Percentiles rank a stretch among this genome's conserved stretches.
Conservation (phyloP, 768 basidiomycete species). For the Panus rudis region DNA sequence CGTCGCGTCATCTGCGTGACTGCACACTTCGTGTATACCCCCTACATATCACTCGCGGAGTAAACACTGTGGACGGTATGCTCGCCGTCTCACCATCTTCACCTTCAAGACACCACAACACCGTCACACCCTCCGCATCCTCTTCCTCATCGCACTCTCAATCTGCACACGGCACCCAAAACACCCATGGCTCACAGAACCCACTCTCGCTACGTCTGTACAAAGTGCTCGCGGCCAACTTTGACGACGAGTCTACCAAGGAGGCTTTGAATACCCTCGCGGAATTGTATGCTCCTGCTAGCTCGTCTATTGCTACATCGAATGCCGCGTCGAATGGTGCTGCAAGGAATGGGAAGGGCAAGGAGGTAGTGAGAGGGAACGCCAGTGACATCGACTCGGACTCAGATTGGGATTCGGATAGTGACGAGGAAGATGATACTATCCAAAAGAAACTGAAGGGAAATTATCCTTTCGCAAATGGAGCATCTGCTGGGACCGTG, state of each 20-base stretch:
- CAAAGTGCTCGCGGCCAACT: constrained; percentile 80
- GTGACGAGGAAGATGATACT: constrained; percentile 19
- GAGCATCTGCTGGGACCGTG: constrained; percentile 10
- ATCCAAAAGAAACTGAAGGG: no score
- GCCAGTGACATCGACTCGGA: constrained; percentile 28
- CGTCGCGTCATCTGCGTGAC: no score
- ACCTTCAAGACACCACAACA: constrained; percentile 1
- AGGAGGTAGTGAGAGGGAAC: constrained; percentile 15
- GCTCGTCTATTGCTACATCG: no score
- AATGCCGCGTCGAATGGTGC: constrained; percentile 11
- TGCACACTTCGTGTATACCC: no score
- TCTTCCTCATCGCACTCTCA: constrained; percentile 17
- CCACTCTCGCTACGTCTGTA: constrained; percentile 85
- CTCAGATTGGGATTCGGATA: constrained; percentile 4
- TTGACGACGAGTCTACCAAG: constrained; percentile 66
- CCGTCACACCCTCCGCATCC: constrained; percentile 16
- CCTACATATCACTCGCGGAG: no score
- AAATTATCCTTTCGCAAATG: no score
- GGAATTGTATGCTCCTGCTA: constrained; percentile 53
- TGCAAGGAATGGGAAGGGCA: constrained; percentile 23
- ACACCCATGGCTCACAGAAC: constrained; percentile 36
- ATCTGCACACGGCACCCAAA: no score
- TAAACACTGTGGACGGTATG: no score
- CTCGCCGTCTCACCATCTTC: background rate
- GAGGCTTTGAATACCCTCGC: constrained; percentile 83